Evolutionary conservation across 1,284 basidiomycete genomes (phyloP).

Genomic region (Sporisorium scitamineum): DNA sequence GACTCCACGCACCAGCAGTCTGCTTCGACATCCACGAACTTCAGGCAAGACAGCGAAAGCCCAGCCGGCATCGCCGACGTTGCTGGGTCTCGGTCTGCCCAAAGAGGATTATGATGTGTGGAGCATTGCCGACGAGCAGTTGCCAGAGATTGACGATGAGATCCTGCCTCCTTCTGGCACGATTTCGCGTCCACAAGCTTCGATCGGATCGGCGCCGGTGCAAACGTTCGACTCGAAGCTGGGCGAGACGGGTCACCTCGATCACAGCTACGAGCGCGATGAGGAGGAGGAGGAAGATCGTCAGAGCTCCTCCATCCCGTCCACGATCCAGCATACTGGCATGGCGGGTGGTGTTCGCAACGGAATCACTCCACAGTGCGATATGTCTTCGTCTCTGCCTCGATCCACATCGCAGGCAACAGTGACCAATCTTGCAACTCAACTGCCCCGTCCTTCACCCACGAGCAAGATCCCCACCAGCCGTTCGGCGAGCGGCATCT

Average conservation of each 20-base stretch:
- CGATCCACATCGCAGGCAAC: slow-evolving; percentile 35
- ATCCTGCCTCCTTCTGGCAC: not conserved
- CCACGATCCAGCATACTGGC: slow-evolving; percentile 11
- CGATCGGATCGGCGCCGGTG: not conserved
- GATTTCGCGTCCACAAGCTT: slow-evolving; percentile 2
- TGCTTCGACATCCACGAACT: slow-evolving; percentile 24
- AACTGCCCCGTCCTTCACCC: slow-evolving; percentile 17
- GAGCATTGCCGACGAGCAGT: slow-evolving; percentile 50
- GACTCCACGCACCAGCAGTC: slow-evolving; percentile 36
- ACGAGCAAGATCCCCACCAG: slow-evolving; percentile 32
- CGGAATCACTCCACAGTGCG: slow-evolving; percentile 9
- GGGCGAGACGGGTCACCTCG: slow-evolving; percentile 5
- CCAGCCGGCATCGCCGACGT: slow-evolving; percentile 28
- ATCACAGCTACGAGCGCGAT: slow-evolving; percentile 10
- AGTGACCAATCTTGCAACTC: slow-evolving; percentile 23
- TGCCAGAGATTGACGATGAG: slow-evolving; percentile 44
- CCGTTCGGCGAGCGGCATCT: slow-evolving; percentile 29
- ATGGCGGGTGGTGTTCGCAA: slow-evolving; percentile 2
- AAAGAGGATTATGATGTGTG: slow-evolving; percentile 41
- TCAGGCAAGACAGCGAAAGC: slow-evolving; percentile 11
- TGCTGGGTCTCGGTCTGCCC: slow-evolving; percentile 38
- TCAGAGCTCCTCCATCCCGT: slow-evolving; percentile 19
- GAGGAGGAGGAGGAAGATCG: slow-evolving; percentile 4
- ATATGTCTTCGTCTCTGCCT: slow-evolving; percentile 19
- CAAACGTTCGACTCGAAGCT: slow-evolving; percentile 17